These are phyloP conservation scores for Monilinia fructigena DNA, from an alignment of 2,329 filamentous ascomycete species.

Conservation along the genomic window DNA sequence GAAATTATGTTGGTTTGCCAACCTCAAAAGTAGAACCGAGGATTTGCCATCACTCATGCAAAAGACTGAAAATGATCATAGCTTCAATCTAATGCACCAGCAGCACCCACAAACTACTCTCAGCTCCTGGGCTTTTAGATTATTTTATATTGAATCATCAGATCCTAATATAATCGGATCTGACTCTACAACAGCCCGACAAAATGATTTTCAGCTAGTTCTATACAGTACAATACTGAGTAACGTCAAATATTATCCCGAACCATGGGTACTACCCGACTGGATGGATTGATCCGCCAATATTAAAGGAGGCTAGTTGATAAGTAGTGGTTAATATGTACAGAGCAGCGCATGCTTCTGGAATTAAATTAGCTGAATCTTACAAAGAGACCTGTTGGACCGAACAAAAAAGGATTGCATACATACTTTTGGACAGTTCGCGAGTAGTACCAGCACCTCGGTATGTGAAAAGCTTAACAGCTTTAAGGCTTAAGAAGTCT, in stretches of 20 bases:
- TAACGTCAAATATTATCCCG: conserved; percentile 3
- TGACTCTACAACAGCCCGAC: neutral
- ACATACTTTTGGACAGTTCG: no score
- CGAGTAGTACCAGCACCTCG: no score
- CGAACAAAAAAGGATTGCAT: no score
- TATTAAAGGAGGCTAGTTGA: conserved; percentile 1
- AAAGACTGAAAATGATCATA: conserved; percentile 3
- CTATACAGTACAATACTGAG: neutral
- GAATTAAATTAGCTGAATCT: conserved; percentile 2
- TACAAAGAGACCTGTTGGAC: neutral
- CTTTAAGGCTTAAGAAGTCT: neutral
- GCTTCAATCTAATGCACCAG: neutral
- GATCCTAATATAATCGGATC: neutral
- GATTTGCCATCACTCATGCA: conserved; percentile 3
- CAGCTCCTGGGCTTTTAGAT: neutral
- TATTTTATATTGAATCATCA: conserved; percentile 8
- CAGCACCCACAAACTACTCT: neutral
- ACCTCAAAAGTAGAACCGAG: neutral
- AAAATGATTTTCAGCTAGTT: neutral
- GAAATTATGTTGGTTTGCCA: neutral
- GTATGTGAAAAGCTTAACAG: no score
- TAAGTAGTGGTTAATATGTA: neutral
- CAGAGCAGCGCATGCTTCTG: no score
- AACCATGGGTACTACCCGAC: neutral
- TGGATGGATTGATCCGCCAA: neutral